Percentiles rank a stretch among this genome's conserved stretches.
Evolutionary conservation across 2,329 filamentous ascomycete species (phyloP).

Genomic region (Ophiostoma tasmaniense): DNA sequence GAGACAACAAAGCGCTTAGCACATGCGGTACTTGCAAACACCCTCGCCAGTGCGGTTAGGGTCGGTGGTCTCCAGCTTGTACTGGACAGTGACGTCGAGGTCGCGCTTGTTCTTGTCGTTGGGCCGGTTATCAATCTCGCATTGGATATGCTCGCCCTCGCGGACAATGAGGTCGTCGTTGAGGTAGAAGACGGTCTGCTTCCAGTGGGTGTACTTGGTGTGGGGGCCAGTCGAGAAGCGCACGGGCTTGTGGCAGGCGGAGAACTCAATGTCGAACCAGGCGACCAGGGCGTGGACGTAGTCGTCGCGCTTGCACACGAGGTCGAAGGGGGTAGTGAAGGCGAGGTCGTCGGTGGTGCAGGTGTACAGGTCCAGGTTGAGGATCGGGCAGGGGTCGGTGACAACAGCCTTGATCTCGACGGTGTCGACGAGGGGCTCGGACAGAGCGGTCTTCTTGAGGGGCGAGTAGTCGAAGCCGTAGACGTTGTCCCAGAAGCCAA

Average conservation of each 20-base stretch:
- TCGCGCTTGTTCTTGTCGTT: constrained; percentile 93
- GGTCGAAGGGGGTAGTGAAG: constrained; percentile 70
- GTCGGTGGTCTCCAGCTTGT: constrained; percentile 72
- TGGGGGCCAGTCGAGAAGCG: constrained; percentile 95
- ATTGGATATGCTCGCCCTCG: constrained; percentile 69
- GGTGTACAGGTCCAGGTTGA: constrained; percentile 89
- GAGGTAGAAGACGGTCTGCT: constrained; percentile 98
- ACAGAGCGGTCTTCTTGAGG: constrained; percentile 85
- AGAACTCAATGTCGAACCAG: constrained; percentile 99
- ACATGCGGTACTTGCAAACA: constrained; percentile 71
- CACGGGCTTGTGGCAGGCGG: constrained; percentile 95
- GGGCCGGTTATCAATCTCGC: constrained; percentile 70
- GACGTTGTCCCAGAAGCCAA: constrained; percentile 99
- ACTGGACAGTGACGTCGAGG: constrained; percentile 81
- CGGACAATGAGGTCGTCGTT: constrained; percentile 88
- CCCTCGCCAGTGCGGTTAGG: constrained; percentile 59
- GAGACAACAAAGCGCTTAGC: constrained; percentile 32
- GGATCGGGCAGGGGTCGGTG: constrained; percentile 76
- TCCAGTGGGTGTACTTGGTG: constrained; percentile 99
- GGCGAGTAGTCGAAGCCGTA: constrained; percentile 97
- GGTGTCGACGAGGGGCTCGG: constrained; percentile 93
- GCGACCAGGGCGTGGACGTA: constrained; percentile 94
- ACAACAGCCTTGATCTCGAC: constrained; percentile 96
- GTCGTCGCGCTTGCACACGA: constrained; percentile 75
- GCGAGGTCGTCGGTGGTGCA: constrained; percentile 75